Evolutionary conservation across 352 stramenopile species (phyloP).

Genomic region (Globisporangium cystogenes): DNA sequence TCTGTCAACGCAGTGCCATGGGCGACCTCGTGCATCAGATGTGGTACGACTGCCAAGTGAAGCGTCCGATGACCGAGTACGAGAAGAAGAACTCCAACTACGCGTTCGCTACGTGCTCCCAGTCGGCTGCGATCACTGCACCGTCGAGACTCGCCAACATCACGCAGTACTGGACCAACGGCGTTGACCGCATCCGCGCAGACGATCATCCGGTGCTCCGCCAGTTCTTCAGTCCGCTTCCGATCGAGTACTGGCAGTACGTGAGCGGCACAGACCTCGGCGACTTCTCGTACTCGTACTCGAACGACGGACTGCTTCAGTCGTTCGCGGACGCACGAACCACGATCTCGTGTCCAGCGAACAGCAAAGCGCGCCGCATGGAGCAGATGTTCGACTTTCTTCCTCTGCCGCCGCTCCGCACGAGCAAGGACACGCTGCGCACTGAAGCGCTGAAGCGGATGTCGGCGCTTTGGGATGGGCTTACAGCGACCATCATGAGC

Average conservation of each 20-base stretch:
- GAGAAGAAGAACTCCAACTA: conserved; percentile 50
- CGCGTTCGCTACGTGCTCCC: conserved; percentile 36
- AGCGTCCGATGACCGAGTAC: conserved; percentile 32
- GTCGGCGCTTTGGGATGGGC: too few species aligned
- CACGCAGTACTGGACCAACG: conserved; percentile 36
- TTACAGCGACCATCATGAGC: background rate
- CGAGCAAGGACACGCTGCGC: background rate
- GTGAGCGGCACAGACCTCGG: conserved; percentile 43
- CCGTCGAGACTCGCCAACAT: conserved; percentile 34
- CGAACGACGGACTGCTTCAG: conserved; percentile 38
- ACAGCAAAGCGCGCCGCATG: conserved; percentile 5
- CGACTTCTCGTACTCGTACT: conserved; percentile 57
- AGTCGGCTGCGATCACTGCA: conserved; percentile 15
- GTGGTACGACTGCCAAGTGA: conserved; percentile 64
- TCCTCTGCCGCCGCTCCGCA: background rate
- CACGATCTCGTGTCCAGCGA: conserved; percentile 3
- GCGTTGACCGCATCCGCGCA: conserved; percentile 18
- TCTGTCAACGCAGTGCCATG: conserved; percentile 36
- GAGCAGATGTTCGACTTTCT: background rate
- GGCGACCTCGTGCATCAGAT: conserved; percentile 60
- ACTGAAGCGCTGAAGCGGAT: conserved; percentile 1
- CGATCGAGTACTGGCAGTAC: conserved; percentile 59
- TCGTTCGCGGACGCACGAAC: conserved; percentile 7
- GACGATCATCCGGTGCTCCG: conserved; percentile 37
- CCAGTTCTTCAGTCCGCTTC: conserved; percentile 45